A percentile compares a stretch with the other conserved stretches of the same genome.
Conservation (phyloP, 495 filamentous ascomycete genomes). For the Neurospora pannonica region DNA sequence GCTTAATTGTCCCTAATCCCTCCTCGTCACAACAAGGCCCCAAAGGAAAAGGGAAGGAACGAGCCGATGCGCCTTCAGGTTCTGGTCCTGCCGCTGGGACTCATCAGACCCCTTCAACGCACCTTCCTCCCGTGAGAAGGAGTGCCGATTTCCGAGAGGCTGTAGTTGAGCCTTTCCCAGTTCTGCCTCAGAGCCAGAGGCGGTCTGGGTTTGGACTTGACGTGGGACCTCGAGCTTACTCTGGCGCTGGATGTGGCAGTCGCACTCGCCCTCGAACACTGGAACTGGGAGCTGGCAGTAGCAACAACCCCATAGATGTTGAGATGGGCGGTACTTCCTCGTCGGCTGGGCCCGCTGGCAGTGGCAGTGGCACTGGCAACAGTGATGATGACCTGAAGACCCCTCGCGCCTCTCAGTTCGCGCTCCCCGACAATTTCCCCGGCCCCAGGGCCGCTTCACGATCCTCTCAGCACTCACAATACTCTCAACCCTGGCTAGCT, state of each 20-base stretch:
- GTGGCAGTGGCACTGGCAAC: not conserved
- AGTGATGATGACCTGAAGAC: not conserved
- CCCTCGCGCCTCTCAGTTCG: not conserved
- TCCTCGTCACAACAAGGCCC: not conserved
- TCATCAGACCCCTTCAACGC: not conserved
- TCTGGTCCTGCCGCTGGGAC: not conserved
- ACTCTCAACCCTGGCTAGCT: not conserved
- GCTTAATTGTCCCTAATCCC: accelerated
- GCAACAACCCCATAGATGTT: not conserved
- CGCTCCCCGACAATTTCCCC: accelerated
- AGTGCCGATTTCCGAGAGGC: not conserved
- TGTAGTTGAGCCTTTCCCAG: not conserved
- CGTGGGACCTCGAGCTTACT: not conserved
- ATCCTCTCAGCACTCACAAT: not conserved
- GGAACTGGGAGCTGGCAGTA: not conserved
- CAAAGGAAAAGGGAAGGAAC: constrained; percentile 2
- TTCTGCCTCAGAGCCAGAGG: not conserved
- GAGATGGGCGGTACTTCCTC: not conserved
- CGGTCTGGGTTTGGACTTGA: not conserved
- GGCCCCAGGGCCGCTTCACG: not conserved
- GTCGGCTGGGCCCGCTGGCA: not conserved
- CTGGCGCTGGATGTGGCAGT: not conserved
- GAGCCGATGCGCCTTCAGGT: not conserved
- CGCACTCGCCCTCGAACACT: no score
- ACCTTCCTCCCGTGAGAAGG: not conserved